phyloP scores from a whole-genome alignment of 768 basidiomycete species.

The Aureoboletus auriporus region DNA sequence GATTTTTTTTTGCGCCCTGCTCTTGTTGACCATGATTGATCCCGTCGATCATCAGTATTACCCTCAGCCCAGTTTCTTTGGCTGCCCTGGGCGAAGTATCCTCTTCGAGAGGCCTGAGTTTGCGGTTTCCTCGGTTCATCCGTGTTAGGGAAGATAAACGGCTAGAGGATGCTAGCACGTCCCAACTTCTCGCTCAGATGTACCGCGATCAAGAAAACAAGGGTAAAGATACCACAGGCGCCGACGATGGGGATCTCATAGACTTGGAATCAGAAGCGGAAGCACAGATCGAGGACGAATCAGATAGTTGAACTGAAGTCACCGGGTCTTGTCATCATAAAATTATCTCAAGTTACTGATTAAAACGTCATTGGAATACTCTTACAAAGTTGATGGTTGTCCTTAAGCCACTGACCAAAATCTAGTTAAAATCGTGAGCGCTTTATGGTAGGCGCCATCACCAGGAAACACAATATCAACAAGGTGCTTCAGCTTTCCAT shows the following conservation, averaged over 20 bases:
- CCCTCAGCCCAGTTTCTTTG: constrained; percentile 79
- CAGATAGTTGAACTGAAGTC: constrained; percentile 16
- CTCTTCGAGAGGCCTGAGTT: constrained; percentile 61
- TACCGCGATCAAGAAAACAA: constrained; percentile 59
- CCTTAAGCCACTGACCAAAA: constrained; percentile 14
- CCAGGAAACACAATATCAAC: constrained; percentile 26
- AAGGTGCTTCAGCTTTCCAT: constrained; percentile 21
- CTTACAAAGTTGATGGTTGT: not conserved
- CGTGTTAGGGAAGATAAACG: constrained; percentile 68
- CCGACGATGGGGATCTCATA: constrained; percentile 58
- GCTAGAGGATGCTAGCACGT: constrained; percentile 68
- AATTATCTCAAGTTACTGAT: not conserved
- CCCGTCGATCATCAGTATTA: constrained; percentile 46
- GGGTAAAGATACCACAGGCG: constrained; percentile 29
- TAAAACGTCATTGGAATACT: not conserved
- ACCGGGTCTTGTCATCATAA: not conserved
- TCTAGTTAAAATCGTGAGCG: constrained; percentile 17
- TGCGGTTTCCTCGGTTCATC: constrained; percentile 89
- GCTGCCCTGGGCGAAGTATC: constrained; percentile 67
- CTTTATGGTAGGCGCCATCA: constrained; percentile 23
- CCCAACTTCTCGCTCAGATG: constrained; percentile 64
- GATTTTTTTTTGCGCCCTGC: not conserved
- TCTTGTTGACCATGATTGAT: constrained; percentile 8
- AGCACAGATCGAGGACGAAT: constrained; percentile 28
- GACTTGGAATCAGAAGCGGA: constrained; percentile 43